Evolutionary conservation across 495 filamentous ascomycete species (phyloP).

Genomic region (Schizothecium vesticola): DNA sequence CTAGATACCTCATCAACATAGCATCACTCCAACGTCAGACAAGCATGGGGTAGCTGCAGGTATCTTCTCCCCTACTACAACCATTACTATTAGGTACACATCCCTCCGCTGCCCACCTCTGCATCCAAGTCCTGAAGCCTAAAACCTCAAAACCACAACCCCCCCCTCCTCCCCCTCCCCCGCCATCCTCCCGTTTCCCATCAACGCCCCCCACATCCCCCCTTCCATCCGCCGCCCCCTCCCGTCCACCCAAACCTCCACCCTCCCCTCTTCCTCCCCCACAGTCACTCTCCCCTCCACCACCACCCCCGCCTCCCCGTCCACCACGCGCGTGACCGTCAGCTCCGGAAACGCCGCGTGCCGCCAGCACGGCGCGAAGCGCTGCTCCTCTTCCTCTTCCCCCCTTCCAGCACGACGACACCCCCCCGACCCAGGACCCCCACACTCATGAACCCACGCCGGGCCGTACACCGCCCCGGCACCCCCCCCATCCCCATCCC

Average conservation of each 20-base stretch:
- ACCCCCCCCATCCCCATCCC: not conserved
- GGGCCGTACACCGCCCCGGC: conserved; percentile 41
- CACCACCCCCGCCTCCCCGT: conserved; percentile 48
- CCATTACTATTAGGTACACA: no score
- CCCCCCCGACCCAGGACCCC: not conserved
- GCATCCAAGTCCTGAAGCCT: not conserved
- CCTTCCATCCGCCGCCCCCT: not conserved
- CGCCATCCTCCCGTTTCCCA: conserved; percentile 50
- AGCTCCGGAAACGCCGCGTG: conserved; percentile 51
- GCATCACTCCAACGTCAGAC: no score
- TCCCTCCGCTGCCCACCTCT: no score
- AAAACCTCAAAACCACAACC: conserved; percentile 54
- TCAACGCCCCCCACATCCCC: conserved; percentile 46
- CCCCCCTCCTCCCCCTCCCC: conserved; percentile 52
- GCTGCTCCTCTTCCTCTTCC: conserved; percentile 45
- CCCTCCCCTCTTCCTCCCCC: conserved; percentile 18
- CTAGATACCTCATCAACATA: no score
- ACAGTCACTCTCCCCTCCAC: conserved; percentile 22
- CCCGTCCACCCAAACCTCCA: conserved; percentile 32
- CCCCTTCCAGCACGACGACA: conserved; percentile 35
- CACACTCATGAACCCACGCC: conserved; percentile 44
- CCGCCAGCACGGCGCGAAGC: conserved; percentile 48
- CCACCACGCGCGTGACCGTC: conserved; percentile 51
- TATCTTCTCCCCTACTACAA: no score
- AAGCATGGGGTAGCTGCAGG: no score